Evolutionary conservation across 805 yeast species (phyloP).

Genomic region (Yarrowia deformans): DNA sequence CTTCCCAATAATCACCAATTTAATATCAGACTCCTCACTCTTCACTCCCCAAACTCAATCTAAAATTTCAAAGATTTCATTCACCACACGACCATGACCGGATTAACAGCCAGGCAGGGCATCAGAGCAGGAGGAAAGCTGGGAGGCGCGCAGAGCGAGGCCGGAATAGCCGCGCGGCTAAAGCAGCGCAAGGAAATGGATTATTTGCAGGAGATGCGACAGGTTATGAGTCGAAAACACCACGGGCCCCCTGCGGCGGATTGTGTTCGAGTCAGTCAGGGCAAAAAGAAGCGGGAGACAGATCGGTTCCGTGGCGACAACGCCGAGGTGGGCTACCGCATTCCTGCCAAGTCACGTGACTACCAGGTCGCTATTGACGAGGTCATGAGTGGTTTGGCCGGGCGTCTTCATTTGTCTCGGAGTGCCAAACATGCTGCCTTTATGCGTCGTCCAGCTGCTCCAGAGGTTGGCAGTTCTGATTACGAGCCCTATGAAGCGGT

Average conservation of each 20-base stretch:
- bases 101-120: neutral
- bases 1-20: too few species aligned
- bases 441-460: neutral
- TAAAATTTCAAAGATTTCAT: neutral
- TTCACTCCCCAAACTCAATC: too few species aligned
- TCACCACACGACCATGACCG: neutral
- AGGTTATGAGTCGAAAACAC: constrained; percentile 1
- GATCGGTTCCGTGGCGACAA: neutral
- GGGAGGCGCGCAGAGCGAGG: neutral
- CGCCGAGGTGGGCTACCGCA: neutral
- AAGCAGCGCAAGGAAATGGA: constrained; percentile 18
- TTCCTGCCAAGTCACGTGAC: constrained; percentile 10
- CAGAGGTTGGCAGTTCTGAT: neutral
- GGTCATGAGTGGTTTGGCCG: neutral
- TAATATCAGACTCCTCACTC: too few species aligned
- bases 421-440: neutral
- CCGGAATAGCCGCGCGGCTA: neutral
- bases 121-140: neutral
- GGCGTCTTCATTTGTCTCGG: neutral
- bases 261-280: neutral
- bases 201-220: neutral
- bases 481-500: neutral
- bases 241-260: constrained; percentile 3
- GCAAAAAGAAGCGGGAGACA: neutral
- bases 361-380: neutral